Base-by-base conservation (phyloP, 2,329 filamentous ascomycete genomes). In the Colletotrichum spaethianum region DNA sequence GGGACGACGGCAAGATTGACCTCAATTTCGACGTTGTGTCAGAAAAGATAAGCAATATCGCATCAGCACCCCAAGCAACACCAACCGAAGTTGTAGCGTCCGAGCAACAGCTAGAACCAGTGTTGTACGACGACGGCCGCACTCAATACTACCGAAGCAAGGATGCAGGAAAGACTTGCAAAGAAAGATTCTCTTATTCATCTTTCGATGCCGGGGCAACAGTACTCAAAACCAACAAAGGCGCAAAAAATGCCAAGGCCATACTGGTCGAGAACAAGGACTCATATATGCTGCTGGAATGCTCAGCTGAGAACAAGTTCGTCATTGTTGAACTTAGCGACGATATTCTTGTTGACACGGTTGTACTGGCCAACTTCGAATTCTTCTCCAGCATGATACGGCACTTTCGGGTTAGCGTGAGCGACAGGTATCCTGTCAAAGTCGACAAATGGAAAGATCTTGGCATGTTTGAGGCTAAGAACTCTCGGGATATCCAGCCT, bases 341-440 rank as follows among this genome's bases (percentile, higher is more conserved):
- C 78, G 90, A 92, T 68, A 90, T 92, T 68, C 88, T 97, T 55
- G 93, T 99, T 70, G 96, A 99, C 80, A 99, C 96, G 0, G 88
- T 99, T 50, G 96, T 98, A n/a, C 87, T 99, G 65, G 96, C 96
- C 73, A 99, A 99, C 80, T 99, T 97, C 77, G 96, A 99, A 81
- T 99, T 99, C 85, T 99, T 99, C 86, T 98, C 95, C 67, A 98
- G 95, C 79, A 98, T 97, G 89, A 93, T 98, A 77, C 93, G 95
- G 64, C 93, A 92, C 59, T 98, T 99, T 81, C 90, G 93, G 63
- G 91, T 98, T 76, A 97, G 94, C 79, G 96, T 98, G 59, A 97
- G 95, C 70, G 96, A 98, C 83, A 91, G 94, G 68, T 98, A 98
- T 81, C 96, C 96, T 0, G 93, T 96, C 65, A 98, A 98, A 82